Percentiles rank a stretch among this genome's conserved stretches.
Conservation (phyloP, 805 yeast species). For the Sungouiella blattae region DNA sequence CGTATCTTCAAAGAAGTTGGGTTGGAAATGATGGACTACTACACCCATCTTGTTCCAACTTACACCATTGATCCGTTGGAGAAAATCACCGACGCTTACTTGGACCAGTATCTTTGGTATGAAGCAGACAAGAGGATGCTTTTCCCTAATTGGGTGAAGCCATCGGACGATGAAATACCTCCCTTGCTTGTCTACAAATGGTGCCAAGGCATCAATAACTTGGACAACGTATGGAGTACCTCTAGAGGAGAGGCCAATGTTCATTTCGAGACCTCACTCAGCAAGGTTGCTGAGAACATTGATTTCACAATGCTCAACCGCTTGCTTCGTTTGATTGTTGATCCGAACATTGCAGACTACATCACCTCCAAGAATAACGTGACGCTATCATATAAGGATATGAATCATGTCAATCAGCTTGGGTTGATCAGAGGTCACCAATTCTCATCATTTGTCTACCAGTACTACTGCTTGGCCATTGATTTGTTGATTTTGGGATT, state of each 20-base stretch:
- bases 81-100: slow-evolving; percentile 91
- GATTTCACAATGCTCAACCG: slow-evolving; percentile 87
- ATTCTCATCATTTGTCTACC: slow-evolving; percentile 84
- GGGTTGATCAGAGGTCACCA: slow-evolving; percentile 89
- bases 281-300: slow-evolving; percentile 74
- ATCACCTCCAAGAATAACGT: slow-evolving; percentile 89
- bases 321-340: slow-evolving; percentile 73
- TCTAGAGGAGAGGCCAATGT: slow-evolving; percentile 74
- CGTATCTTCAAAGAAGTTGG: slow-evolving; percentile 88
- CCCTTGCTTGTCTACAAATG: slow-evolving; percentile 90
- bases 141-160: slow-evolving; percentile 96
- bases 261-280: slow-evolving; percentile 72
- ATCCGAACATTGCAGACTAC: slow-evolving; percentile 90
- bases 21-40: slow-evolving; percentile 87
- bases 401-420: slow-evolving; percentile 87
- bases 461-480: slow-evolving; percentile 81
- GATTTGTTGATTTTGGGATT: slow-evolving; percentile 82
- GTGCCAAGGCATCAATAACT: slow-evolving; percentile 86
- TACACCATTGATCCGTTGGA: slow-evolving; percentile 88
- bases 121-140: slow-evolving; percentile 84
- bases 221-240: slow-evolving; percentile 76
- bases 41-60: slow-evolving; percentile 79
- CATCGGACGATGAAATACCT: slow-evolving; percentile 90
- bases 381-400: slow-evolving; percentile 80
- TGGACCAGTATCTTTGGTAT: slow-evolving; percentile 95